A percentile compares a stretch with the other conserved stretches of the same genome.
These are phyloP conservation scores for Elaeagnus macrophylla DNA, from an alignment of 306 rosid species.

Conservation along the genomic window DNA sequence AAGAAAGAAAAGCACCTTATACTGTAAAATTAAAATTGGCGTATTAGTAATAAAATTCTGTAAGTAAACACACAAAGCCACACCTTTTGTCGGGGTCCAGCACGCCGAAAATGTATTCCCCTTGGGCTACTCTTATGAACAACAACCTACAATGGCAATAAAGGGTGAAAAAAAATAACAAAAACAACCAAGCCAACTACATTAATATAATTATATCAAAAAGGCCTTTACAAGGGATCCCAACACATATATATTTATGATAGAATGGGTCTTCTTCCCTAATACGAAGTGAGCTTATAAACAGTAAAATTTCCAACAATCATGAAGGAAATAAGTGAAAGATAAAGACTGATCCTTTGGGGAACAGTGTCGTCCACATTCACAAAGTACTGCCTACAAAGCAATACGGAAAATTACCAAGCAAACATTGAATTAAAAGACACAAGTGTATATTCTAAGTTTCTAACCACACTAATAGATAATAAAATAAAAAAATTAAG, in stretches of 20 bases:
- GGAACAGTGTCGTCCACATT: slow-evolving; percentile 75
- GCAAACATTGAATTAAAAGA: too few relatives aligned
- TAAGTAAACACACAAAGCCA: slow-evolving; percentile 2
- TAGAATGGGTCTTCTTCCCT: too few relatives aligned
- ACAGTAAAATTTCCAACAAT: too few relatives aligned
- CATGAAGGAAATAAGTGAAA: neutral
- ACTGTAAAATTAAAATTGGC: neutral
- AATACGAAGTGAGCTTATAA: too few relatives aligned
- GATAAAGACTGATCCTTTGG: slow-evolving; percentile 41
- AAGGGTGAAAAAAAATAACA: neutral
- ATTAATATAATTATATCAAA: neutral
- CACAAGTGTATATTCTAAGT: too few relatives aligned
- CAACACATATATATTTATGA: too few relatives aligned
- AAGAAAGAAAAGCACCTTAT: slow-evolving; percentile 15
- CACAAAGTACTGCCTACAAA: slow-evolving; percentile 88
- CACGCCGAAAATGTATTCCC: slow-evolving; percentile 87
- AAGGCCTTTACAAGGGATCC: slow-evolving; percentile 11
- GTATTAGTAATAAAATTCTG: slow-evolving; percentile 5
- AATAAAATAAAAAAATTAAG: neutral
- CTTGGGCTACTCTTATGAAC: too few relatives aligned
- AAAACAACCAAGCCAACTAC: neutral
- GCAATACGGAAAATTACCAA: slow-evolving; percentile 11
- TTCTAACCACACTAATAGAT: neutral
- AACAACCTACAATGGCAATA: slow-evolving; percentile 38
- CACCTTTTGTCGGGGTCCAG: slow-evolving; percentile 92